These are phyloP conservation scores for Orbilia ellipsospora DNA, from an alignment of 2,329 filamentous ascomycete species.

Conservation along the genomic window DNA sequence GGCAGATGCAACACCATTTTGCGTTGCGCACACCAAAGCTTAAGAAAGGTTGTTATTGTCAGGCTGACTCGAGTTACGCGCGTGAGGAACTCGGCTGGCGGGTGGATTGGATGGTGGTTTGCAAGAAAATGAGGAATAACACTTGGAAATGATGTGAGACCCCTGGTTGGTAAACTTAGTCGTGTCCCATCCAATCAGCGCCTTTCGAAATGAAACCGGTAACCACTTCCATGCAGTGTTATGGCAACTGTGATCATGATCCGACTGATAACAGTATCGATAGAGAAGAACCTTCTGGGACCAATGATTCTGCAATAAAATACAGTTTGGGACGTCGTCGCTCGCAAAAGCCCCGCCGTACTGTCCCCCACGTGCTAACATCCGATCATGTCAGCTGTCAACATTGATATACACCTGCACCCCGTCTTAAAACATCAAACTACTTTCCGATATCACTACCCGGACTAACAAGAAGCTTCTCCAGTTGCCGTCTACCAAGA, in stretches of 20 bases:
- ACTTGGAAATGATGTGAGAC: constrained; percentile 47
- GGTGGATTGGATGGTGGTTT: background rate
- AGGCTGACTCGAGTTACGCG: too few relatives aligned
- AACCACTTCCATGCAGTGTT: constrained; percentile 10
- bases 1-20: constrained; percentile 26
- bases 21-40: constrained; percentile 10
- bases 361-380: constrained; percentile 13
- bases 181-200: background rate
- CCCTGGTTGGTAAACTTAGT: background rate
- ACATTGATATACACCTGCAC: background rate
- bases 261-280: constrained; percentile 10
- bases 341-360: background rate
- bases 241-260: too few relatives aligned
- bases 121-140: constrained; percentile 37
- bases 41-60: too few relatives aligned
- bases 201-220: background rate
- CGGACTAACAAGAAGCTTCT: too few relatives aligned
- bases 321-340: too few relatives aligned
- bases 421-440: constrained; percentile 7
- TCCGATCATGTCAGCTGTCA: constrained; percentile 40
- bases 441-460: too few relatives aligned
- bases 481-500: background rate
- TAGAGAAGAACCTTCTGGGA: constrained; percentile 1
- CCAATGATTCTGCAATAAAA: background rate
- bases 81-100: background rate